Evolutionary conservation across 2,329 filamentous ascomycete genomes (phyloP).

Genomic region (Aspergillus alliaceus): DNA sequence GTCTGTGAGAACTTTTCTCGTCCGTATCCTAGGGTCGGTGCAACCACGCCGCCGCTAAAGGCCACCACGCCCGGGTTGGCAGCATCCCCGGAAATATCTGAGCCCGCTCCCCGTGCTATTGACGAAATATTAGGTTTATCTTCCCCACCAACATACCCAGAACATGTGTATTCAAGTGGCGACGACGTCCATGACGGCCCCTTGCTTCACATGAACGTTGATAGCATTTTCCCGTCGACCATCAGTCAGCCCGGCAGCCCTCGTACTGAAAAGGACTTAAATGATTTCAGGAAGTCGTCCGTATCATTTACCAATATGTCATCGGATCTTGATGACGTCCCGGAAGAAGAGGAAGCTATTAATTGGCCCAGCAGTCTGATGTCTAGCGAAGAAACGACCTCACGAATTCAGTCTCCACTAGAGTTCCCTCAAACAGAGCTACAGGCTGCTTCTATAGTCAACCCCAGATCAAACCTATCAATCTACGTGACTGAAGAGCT

Average conservation of each 20-base stretch:
- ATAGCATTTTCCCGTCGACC: slow-evolving; percentile 29
- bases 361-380: slow-evolving; percentile 33
- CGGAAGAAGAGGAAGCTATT: slow-evolving; percentile 46
- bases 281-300: slow-evolving; percentile 38
- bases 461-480: slow-evolving; percentile 30
- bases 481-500: slow-evolving; percentile 33
- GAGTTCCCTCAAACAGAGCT: slow-evolving; percentile 10
- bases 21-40: slow-evolving; percentile 44
- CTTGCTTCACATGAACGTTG: slow-evolving; percentile 23
- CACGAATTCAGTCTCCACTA: slow-evolving; percentile 20
- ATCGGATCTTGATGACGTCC: slow-evolving; percentile 46
- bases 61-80: slow-evolving; percentile 34
- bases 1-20: slow-evolving; percentile 57
- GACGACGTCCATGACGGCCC: slow-evolving; percentile 12
- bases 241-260: slow-evolving; percentile 43
- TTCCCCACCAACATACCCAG: slow-evolving; percentile 29
- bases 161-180: slow-evolving; percentile 28
- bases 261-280: slow-evolving; percentile 40
- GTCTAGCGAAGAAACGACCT: slow-evolving; percentile 16
- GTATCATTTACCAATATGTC: slow-evolving; percentile 42
- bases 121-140: slow-evolving; percentile 41
- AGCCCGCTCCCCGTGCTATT: slow-evolving; percentile 41
- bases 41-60: slow-evolving; percentile 41
- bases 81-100: slow-evolving; percentile 29
- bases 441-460: slow-evolving; percentile 11